Evolutionary conservation across 2,329 filamentous ascomycete species (phyloP).

Genomic region (Tothia fuscella): DNA sequence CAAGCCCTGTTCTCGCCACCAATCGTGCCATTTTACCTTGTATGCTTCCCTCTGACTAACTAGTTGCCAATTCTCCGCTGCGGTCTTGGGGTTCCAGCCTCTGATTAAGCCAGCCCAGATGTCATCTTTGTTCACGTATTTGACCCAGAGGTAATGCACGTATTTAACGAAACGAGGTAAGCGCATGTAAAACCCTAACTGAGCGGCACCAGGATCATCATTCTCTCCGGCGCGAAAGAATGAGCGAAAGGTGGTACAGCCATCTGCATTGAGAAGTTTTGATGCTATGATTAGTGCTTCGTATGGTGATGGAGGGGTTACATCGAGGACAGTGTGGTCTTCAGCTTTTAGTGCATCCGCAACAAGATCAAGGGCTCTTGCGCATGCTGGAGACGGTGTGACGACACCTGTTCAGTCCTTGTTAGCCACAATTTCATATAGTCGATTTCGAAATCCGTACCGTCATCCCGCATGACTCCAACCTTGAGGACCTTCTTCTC

Average conservation of each 20-base stretch:
- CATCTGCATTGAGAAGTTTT: constrained; percentile 73
- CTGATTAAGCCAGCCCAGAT: constrained; percentile 69
- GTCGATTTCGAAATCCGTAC: constrained; percentile 18
- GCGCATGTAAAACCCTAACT: constrained; percentile 62
- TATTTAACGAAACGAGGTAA: constrained; percentile 66
- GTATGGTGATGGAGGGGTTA: constrained; percentile 57
- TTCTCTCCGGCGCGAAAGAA: constrained; percentile 68
- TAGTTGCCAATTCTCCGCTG: constrained; percentile 71
- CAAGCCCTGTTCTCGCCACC: constrained; percentile 53
- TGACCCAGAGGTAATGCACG: constrained; percentile 82
- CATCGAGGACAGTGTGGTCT: constrained; percentile 62
- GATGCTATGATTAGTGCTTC: constrained; percentile 66
- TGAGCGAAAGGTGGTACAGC: constrained; percentile 65
- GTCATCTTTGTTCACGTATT: constrained; percentile 63
- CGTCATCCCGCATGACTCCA: constrained; percentile 67
- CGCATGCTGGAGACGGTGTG: constrained; percentile 74
- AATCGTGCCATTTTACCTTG: constrained; percentile 67
- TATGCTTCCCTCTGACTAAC: constrained; percentile 67
- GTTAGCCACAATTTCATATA: constrained; percentile 6
- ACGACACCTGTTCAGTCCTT: constrained; percentile 52
- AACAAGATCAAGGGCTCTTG: constrained; percentile 59
- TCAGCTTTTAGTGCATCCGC: constrained; percentile 55
- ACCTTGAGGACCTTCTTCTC: constrained; percentile 52
- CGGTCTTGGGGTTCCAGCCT: constrained; percentile 61
- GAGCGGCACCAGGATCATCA: constrained; percentile 64